Evolutionary conservation across 139 green algal genomes (phyloP), one percentile per base, ranked within the genome.

Genomic region (Nannochloris sp.): DNA sequence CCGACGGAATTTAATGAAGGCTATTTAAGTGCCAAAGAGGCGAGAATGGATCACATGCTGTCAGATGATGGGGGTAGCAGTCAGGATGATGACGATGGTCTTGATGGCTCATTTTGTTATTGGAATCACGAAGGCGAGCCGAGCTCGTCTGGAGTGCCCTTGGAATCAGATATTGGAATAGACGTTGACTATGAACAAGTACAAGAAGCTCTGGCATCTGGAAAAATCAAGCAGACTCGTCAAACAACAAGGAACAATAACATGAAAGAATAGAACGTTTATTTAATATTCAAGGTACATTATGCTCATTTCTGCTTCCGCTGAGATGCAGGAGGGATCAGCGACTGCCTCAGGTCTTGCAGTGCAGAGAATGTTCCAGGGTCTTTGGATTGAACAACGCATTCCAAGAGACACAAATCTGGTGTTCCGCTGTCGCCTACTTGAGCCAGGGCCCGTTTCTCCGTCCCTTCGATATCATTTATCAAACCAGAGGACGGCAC

Each of bases 101-200:
- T 81, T 29, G 72, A 81, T 18, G 72, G 74, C 21, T 50, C 27
- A 37, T 78, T 56, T 62, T 88, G 80, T 68, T 83, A 68, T 57
- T 84, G 77, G 78, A 70, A 85, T 51, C 77, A 88, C 57, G 74
- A 79, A 29, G 83, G 81, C n/a, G 81, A 88, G 64, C 78, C 81
- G 4, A 44, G 58, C 37, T 59, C 36, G 23, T 50, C 70, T 8
- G 70, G 64, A 37, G 71, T 77, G 29, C 64, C 64, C 1, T 44
- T 77, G 37, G 59, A 77, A 40, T 25, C 57, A 29, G 44, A 56
- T 0, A 61, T 58, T 9, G 31, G 46, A 21, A 53, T 53, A 19
- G n/a, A 53, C 7, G 16, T 53, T 10, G 18, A 53, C 6, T 25
- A 25, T 12, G n/a, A 21, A 7, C 18, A 53, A 18, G 37, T 25